Conservation (phyloP, 345 rosid species). For the Gossypium thurberi region DNA sequence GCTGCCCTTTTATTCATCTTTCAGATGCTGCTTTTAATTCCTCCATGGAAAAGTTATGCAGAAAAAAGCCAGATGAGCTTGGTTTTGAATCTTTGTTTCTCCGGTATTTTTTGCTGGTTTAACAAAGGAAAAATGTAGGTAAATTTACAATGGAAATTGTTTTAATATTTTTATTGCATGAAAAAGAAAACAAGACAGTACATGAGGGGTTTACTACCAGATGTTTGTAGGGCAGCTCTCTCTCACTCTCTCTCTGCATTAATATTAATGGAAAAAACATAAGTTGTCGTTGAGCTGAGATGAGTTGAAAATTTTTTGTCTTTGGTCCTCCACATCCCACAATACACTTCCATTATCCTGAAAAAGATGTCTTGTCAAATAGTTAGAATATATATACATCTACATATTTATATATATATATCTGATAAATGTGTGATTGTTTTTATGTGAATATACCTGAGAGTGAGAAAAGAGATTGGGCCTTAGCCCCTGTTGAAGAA, state of each 20-base stretch:
- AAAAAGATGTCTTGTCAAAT: constrained; percentile 3
- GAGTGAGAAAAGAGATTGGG: neutral
- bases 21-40: constrained; percentile 23
- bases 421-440: neutral
- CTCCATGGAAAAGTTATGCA: neutral
- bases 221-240: constrained; percentile 3
- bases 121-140: too few species aligned
- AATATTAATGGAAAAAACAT: constrained; percentile 44
- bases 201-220: constrained; percentile 5
- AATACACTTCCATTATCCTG: constrained; percentile 27
- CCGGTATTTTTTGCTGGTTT: neutral
- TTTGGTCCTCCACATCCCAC: constrained; percentile 52
- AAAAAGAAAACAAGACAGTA: neutral
- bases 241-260: neutral
- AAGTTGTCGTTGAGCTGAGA: constrained; percentile 48
- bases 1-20: constrained; percentile 32
- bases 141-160: neutral
- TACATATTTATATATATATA: neutral
- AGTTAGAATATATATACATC: neutral
- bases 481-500: constrained; percentile 32
- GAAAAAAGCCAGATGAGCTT: neutral
- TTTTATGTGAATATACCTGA: neutral
- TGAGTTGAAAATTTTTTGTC: constrained; percentile 38
- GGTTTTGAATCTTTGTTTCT: constrained; percentile 1
- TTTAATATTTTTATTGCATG: neutral